These are phyloP conservation scores for Boletales sp. DNA, from an alignment of 768 basidiomycete species.

Conservation along the genomic window DNA sequence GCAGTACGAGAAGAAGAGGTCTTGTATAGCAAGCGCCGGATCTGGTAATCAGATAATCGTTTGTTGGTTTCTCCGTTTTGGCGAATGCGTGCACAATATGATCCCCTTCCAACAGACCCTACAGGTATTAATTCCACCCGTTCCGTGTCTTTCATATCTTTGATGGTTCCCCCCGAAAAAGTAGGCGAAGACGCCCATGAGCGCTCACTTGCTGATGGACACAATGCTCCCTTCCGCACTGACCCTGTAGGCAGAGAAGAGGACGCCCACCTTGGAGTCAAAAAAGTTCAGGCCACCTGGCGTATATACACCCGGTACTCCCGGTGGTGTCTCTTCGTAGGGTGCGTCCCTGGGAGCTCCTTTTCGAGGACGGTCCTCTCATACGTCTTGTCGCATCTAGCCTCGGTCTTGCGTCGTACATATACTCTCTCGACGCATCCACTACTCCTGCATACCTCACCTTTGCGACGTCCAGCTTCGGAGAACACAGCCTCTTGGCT, in stretches of 20 bases:
- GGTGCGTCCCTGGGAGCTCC: constrained; percentile 32
- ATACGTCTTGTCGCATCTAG: constrained; percentile 21
- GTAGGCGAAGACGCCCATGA: constrained; percentile 2
- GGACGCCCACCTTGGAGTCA: constrained; percentile 40
- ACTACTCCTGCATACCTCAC: constrained; percentile 66
- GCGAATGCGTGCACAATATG: constrained; percentile 17
- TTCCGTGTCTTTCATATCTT: too few species aligned
- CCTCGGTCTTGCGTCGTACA: constrained; percentile 66
- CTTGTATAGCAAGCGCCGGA: too few species aligned
- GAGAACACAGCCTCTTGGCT: constrained; percentile 50
- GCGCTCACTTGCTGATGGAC: neutral
- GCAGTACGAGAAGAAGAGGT: too few species aligned
- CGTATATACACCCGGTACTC: constrained; percentile 51
- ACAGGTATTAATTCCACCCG: constrained; percentile 8
- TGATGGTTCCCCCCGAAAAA: constrained; percentile 2
- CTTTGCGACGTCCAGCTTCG: constrained; percentile 53
- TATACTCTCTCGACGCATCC: constrained; percentile 70
- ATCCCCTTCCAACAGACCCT: constrained; percentile 10
- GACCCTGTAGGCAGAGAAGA: constrained; percentile 5
- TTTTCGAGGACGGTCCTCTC: neutral
- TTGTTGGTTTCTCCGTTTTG: neutral
- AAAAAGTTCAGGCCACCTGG: constrained; percentile 47
- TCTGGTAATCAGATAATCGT: neutral
- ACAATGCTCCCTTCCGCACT: neutral
- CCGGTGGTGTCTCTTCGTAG: constrained; percentile 57